Evolutionary conservation across 2,329 filamentous ascomycete genomes (phyloP), one percentile per base, ranked within the genome.

Genomic region (Cytospora piceicola): DNA sequence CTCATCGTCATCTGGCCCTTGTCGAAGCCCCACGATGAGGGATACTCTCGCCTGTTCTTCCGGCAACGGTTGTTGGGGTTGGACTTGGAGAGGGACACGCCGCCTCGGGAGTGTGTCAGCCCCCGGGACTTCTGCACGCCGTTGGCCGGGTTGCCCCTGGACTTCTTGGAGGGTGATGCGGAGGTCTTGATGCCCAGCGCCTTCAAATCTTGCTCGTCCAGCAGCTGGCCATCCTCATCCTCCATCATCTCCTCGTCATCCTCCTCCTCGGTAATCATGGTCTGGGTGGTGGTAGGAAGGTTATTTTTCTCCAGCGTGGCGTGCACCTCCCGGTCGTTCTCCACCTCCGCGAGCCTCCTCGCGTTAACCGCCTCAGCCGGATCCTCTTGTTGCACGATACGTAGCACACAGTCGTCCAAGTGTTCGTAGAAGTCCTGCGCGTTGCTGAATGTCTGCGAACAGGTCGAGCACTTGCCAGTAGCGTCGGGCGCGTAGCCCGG

Each of bases 361-460:
- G 86, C 87, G 73, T 90, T 90, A 78, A 90, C 86, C 22, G 86
- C 86, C 78, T 90, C 88, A 30, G 86, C 83, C 4, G 88, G 88
- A 70, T 91, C 88, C 75, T 90, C 88, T 75, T 90, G 87, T 75
- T 90, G 88, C 30, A 90, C 88, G 72, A 90, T 90, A 75, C 87
- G 86, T 69, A 90, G 80, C 67, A 90, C 88, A 74, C 88, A 90
- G 78, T 90, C 88, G 72, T 90, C 94, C 75, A 98, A 83, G 84
- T 98, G 94, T 84, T 98, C 95, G 77, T 98, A 98, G 80, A 98
- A 98, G 80, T 98, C 94, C 77, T 98, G 94, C 6, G 94, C 93
- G 73, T 93, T 97, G 80, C 86, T 88, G 79, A 98, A 98, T 15
- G 91, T 97, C 66, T 89, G 87, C 17, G 91, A 92, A 79, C 95